Evolutionary conservation across 75 land plant genomes (phyloP), one percentile per base, ranked within the genome.

Genomic region (Cunninghamia lanceolata): DNA sequence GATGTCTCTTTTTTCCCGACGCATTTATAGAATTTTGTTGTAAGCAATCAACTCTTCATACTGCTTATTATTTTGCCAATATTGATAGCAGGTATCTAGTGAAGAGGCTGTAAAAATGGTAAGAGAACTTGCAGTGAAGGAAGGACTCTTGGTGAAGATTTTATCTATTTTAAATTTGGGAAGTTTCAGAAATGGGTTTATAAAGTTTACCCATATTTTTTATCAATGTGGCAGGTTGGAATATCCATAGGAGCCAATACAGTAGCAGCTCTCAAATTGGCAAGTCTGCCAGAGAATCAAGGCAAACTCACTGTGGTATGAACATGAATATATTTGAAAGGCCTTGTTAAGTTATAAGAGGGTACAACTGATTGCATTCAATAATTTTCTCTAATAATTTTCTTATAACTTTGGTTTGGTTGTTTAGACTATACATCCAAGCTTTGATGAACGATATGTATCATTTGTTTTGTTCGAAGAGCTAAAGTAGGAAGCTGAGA

Each of bases 61-160:
- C 66, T 25, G 19, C 19, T 2, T 59, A 3, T 59, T 21, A 59
- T 15, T 59, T 17, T 59, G 2, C 3, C 52, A 2, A 47, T 47
- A 47, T 53, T 83, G 42, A 17, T 35, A 39, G 32, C 10, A 95
- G 97, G 97, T 95, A 19, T 84, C 84, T 0, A 95, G 97, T 90
- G 94, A 94, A 15, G 97, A 95, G 83, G 92, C 97, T 38, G 92
- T 95, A 10, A 90, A 90, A 34, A 93, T 95, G 97, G 95, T 95
- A 34, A 93, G 93, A 70, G 86, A 94, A 54, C 85, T 95, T 84
- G 95, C 95, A 21, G 28, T 89, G 82, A 95, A 95, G 84, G 97
- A 95, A 63, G 97, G 97, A 35, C 94, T 95, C 32, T 82, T 95
- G 94, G 97, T 95, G 89, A 89, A 10, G 66, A 59, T 59, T 59